Base-by-base conservation (phyloP, 768 basidiomycete genomes). In the Rhizopogon vulgaris region DNA sequence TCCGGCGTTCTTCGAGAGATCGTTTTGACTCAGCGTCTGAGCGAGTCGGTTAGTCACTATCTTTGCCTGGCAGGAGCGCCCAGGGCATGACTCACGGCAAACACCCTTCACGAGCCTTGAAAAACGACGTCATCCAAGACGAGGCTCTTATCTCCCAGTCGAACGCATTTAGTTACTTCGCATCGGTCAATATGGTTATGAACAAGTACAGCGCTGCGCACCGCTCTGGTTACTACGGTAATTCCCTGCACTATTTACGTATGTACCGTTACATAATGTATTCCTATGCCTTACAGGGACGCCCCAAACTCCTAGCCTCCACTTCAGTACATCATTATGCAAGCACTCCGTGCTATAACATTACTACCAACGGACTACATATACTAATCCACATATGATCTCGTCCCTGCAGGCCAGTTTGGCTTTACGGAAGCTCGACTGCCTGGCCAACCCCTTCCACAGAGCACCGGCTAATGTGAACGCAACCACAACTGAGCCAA, bases 131-230 rank as follows among this genome's bases (percentile, higher is more conserved):
- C 60, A 73, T 92, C 43, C 94, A 94, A 0, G 59, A 76, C 22
- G 85, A 90, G 58, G 61, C 95, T 6, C 68, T 82, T 7, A 61
- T 65, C 18, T 80, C 78, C 55, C 68, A 76, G 42, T 68, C 70
- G 5, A 82, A 82, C 6, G 80, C 91, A 0, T 84, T 91, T 53
- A 76, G 78, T 6, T 80, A 80, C 56, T 95, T 95, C 63, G 72
- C 87, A 2, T 74, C 84, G 0, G 63, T 93, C 9, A 83, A 94
- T 61, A 73, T 90, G 72, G 84, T 91, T 3, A 65, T 92, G 63
- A 86, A 85, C 65, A 79, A 83, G 40, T 97, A 92, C 65, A 92
- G 93, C 59, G 94, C 94, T 18, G n/a, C n/a, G n/a, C n/a, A n/a
- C 91, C 0, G 79, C 85, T 63, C 92, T 93, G 0, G 72, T 80